Conservation (phyloP, 192 early-diverging fungal genomes). For the Backusella sp. region DNA sequence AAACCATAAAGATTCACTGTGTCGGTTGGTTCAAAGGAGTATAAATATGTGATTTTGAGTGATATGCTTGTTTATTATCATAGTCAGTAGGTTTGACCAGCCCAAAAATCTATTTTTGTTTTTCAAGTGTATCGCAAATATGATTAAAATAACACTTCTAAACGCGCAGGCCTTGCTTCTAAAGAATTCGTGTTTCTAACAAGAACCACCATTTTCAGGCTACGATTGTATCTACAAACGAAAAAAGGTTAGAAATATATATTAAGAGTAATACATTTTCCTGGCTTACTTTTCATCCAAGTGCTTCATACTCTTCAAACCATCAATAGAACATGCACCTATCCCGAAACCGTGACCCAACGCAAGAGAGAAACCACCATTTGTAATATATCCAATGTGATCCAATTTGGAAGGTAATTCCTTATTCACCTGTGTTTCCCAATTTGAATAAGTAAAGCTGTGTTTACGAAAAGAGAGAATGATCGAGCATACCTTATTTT, state of each 20-base stretch:
- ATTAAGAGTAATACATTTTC: background rate
- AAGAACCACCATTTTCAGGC: slow-evolving; percentile 19
- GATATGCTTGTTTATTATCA: too few species aligned
- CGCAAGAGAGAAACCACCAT: slow-evolving; percentile 64
- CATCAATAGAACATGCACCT: slow-evolving; percentile 56
- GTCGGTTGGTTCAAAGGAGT: too few species aligned
- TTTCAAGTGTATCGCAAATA: background rate
- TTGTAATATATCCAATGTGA: slow-evolving; percentile 69
- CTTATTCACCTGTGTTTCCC: slow-evolving; percentile 30
- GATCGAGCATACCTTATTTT: background rate
- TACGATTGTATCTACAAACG: slow-evolving; percentile 12
- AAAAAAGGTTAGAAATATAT: background rate
- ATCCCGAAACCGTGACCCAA: slow-evolving; percentile 62
- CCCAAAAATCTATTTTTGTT: too few species aligned
- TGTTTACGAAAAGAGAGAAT: background rate
- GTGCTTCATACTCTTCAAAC: slow-evolving; percentile 43
- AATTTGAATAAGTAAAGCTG: background rate
- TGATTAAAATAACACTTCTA: slow-evolving; percentile 12
- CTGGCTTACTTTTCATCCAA: slow-evolving; percentile 29
- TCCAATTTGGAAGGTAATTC: slow-evolving; percentile 30
- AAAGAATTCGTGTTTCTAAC: slow-evolving; percentile 8
- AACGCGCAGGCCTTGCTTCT: slow-evolving; percentile 3
- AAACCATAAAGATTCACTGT: too few species aligned
- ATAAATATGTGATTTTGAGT: too few species aligned
- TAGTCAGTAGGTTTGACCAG: too few species aligned